Base-by-base conservation (phyloP, 352 stramenopile genomes). In the Plasmopara muralis region DNA sequence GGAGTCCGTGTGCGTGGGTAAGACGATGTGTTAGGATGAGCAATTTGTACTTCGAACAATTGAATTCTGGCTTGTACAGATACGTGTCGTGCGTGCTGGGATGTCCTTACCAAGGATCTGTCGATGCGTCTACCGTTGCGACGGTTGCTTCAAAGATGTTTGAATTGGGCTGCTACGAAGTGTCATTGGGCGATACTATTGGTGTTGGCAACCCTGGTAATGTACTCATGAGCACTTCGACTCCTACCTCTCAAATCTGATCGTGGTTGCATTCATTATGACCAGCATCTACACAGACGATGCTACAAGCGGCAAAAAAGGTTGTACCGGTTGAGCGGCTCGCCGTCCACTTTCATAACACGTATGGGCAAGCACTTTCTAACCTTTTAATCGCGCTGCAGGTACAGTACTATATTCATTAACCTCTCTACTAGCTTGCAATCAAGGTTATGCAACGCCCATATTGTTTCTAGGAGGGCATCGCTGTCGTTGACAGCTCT, bases 281-380 rank as follows among this genome's bases (percentile, higher is more conserved):
- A n/a, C 4, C 15, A 93, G 83, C 74, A 15, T 94, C 83, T 28
- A 94, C 83, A 1, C 38, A 88, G 45, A 69, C 78, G 20, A 95
- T 96, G 80, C 63, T 95, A 20, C 70, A 74, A 40, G 84, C 70
- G 2, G 76, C 71, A 4, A 90, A 89, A 66, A 52, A 83, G 46
- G 72, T 88, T 14, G 71, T 97, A 29, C 86, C 91, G 1, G 67
- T 89, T 8, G 64, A 96, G 13, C 73, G 87, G 41, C 64, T 98
- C 12, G 95, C 95, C 0, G 93, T 97, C 46, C 95, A 99, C 64
- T 98, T 98, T 64, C 95, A 99, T 72, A 88, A 99, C 65, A 99
- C 95, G 6, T 98, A 98, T 61, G 95, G 95, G 33, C 92, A 98
- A 74, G 95, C 93, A 7, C 71, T 98, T 37, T 85, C 93, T 37